A percentile compares a stretch with the other conserved stretches of the same genome.
phyloP scores from a whole-genome alignment of 192 early-diverging fungal species.

The Entomortierella chlamydospora region DNA sequence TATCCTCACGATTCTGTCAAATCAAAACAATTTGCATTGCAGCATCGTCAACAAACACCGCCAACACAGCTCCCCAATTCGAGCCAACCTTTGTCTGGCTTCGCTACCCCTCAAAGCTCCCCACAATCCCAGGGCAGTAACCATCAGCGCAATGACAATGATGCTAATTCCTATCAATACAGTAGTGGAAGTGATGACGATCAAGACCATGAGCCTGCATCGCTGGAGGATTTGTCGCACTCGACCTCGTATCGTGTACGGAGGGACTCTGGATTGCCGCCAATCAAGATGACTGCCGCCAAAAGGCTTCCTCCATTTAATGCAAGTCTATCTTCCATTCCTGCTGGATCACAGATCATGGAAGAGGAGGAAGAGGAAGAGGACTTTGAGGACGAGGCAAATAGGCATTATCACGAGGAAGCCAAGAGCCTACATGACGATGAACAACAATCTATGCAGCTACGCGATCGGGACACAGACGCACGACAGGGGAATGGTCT shows the following conservation, averaged over 20 bases:
- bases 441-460: constrained; percentile 12
- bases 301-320: constrained; percentile 41
- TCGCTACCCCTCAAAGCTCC: constrained; percentile 40
- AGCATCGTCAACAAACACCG: constrained; percentile 9
- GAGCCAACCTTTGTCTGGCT: constrained; percentile 15
- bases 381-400: not conserved
- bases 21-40: not conserved
- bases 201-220: constrained; percentile 28
- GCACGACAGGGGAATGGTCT: constrained; percentile 20
- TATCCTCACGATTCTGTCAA: constrained; percentile 21
- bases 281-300: constrained; percentile 42
- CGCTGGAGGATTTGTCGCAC: constrained; percentile 13
- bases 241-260: constrained; percentile 25
- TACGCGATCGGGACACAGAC: constrained; percentile 33
- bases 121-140: constrained; percentile 18
- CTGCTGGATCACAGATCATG: constrained; percentile 24
- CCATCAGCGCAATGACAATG: constrained; percentile 8
- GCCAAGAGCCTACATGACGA: constrained; percentile 30
- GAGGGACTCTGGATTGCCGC: constrained; percentile 43
- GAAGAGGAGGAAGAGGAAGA: constrained; percentile 47
- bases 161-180: constrained; percentile 9
- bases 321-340: constrained; percentile 26
- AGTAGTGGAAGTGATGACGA: constrained; percentile 49
- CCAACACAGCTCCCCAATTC: constrained; percentile 6
- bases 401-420: constrained; percentile 13